A percentile compares a stretch with the other conserved stretches of the same genome.
Conservation (phyloP, 2,329 filamentous ascomycete species). For the Neoscytalidium dimidiatum region DNA sequence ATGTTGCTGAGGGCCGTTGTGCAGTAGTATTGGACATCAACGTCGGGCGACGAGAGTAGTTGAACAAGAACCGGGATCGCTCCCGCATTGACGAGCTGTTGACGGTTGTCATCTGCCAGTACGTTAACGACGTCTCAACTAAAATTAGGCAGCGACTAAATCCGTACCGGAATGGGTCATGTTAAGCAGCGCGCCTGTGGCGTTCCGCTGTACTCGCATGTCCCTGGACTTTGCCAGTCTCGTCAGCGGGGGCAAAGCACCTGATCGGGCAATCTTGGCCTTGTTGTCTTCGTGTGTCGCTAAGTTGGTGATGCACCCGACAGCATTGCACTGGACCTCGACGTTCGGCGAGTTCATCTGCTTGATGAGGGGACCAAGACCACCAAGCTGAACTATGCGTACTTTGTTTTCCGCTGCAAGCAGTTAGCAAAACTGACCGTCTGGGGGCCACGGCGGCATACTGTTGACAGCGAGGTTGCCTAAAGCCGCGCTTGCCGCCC, state of each 20-base stretch:
- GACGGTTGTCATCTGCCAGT: slow-evolving; percentile 83
- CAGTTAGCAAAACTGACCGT: slow-evolving; percentile 43
- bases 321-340: slow-evolving; percentile 98
- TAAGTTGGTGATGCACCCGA: slow-evolving; percentile 97
- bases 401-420: slow-evolving; percentile 94
- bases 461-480: slow-evolving; percentile 97
- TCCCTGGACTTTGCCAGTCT: slow-evolving; percentile 94
- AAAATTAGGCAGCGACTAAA: slow-evolving; percentile 11
- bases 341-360: slow-evolving; percentile 99
- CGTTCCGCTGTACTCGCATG: slow-evolving; percentile 97
- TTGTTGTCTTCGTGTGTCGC: slow-evolving; percentile 99
- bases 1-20: slow-evolving; percentile 98
- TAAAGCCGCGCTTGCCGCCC: slow-evolving; percentile 91
- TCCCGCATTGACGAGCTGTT: slow-evolving; percentile 94
- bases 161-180: slow-evolving; percentile 95
- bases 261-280: slow-evolving; percentile 94
- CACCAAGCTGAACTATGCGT: slow-evolving; percentile 88
- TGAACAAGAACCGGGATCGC: slow-evolving; percentile 98
- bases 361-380: slow-evolving; percentile 85
- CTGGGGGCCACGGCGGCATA: slow-evolving; percentile 46
- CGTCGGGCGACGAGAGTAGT: slow-evolving; percentile 86
- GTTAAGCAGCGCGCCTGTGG: slow-evolving; percentile 92
- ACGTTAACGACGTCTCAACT: slow-evolving; percentile 24
- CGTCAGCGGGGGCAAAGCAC: slow-evolving; percentile 87
- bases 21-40: slow-evolving; percentile 99